phyloP scores from a whole-genome alignment of 371 early-diverging fungal genomes.

The Rhizomucor miehei region DNA sequence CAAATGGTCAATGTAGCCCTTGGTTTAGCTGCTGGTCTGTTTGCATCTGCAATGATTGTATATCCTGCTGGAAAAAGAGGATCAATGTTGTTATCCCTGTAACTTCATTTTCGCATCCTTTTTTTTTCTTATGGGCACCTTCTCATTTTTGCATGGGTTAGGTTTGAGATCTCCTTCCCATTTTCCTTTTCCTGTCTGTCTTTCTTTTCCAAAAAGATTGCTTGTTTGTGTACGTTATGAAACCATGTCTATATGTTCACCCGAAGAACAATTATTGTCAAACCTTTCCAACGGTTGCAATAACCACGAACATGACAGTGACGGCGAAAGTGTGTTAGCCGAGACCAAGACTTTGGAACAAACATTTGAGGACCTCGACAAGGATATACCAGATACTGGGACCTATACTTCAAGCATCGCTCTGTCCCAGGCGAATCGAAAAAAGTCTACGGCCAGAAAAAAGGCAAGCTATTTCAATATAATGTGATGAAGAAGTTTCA shows the following conservation, averaged over 20 bases:
- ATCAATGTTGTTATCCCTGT: conserved; percentile 38
- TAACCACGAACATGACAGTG: not conserved
- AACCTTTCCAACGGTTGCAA: not conserved
- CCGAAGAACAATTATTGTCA: not conserved
- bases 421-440: not conserved
- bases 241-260: not conserved
- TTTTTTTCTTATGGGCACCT: no score
- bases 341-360: conserved; percentile 6
- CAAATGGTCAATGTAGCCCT: conserved; percentile 41
- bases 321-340: conserved; percentile 1
- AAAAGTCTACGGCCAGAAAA: not conserved
- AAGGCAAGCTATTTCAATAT: not conserved
- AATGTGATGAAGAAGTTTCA: no score
- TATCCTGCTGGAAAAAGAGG: conserved; percentile 39
- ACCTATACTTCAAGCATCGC: no score
- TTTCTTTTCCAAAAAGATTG: not conserved
- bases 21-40: conserved; percentile 40
- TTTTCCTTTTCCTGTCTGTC: not conserved
- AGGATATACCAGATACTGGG: not conserved
- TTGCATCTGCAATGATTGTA: conserved; percentile 44
- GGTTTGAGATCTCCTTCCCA: no score
- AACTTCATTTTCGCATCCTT: no score
- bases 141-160: no score
- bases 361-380: conserved; percentile 8
- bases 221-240: no score